phyloP scores from a whole-genome alignment of 75 land plant species.

The Ceratopteris richardii region DNA sequence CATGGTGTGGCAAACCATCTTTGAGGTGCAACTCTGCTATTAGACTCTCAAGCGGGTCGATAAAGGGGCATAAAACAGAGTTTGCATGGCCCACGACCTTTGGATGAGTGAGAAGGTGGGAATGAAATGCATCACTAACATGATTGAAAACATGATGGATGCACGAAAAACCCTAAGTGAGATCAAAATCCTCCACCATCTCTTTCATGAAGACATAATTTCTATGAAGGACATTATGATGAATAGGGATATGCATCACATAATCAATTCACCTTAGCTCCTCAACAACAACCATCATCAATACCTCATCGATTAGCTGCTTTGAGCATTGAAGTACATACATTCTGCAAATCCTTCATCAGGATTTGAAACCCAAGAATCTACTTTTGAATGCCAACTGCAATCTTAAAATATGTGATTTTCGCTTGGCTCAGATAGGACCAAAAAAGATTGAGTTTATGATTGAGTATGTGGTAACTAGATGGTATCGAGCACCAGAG shows the following conservation, averaged over 20 bases:
- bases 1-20: conserved; percentile 54
- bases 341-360: too few species aligned
- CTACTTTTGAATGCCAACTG: conserved; percentile 47
- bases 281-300: conserved; percentile 61
- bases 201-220: too few species aligned
- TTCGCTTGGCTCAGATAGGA: conserved; percentile 10
- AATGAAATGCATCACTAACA: conserved; percentile 67
- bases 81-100: conserved; percentile 47
- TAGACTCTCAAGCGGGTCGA: conserved; percentile 79
- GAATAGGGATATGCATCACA: conserved; percentile 49
- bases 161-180: conserved; percentile 66
- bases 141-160: conserved; percentile 58
- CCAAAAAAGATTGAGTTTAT: conserved; percentile 15
- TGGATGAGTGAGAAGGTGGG: conserved; percentile 59
- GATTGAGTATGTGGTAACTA: too few species aligned
- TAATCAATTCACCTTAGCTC: conserved; percentile 49
- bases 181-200: too few species aligned
- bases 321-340: too few species aligned
- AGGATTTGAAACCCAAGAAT: too few species aligned
- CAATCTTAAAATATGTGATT: too few species aligned
- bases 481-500: too few species aligned
- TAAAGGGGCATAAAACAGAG: conserved; percentile 86
- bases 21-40: conserved; percentile 59
- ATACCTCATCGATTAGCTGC: too few species aligned
- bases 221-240: conserved; percentile 42